A percentile compares a stretch with the other conserved stretches of the same genome.
Evolutionary conservation across 2,329 filamentous ascomycete genomes (phyloP).

Genomic region (Aspergillus hortae): DNA sequence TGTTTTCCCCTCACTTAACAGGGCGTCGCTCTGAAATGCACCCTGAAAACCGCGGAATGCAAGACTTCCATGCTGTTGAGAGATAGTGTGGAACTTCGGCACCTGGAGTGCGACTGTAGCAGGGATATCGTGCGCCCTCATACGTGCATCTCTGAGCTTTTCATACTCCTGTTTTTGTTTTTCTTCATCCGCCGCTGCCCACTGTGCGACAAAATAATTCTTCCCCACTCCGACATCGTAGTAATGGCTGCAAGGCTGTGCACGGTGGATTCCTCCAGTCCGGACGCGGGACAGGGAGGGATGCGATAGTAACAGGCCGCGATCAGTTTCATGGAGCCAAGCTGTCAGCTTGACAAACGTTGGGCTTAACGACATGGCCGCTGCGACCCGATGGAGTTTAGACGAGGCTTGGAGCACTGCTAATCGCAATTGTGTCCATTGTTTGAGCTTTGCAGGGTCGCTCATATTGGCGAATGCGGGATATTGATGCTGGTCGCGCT

Average conservation of each 20-base stretch:
- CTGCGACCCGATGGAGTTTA: constrained; percentile 29
- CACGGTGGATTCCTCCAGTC: constrained; percentile 43
- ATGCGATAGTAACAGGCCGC: neutral
- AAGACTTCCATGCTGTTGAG: too few relatives aligned
- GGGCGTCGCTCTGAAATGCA: neutral
- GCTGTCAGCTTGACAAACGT: constrained; percentile 27
- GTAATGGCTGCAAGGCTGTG: constrained; percentile 39
- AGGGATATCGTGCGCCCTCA: neutral
- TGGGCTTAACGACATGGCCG: constrained; percentile 33
- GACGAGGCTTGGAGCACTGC: constrained; percentile 31
- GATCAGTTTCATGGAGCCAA: constrained; percentile 29
- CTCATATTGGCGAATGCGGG: constrained; percentile 8
- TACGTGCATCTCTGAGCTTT: neutral
- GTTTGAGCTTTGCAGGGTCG: neutral
- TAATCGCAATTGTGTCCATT: constrained; percentile 27
- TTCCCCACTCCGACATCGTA: constrained; percentile 18
- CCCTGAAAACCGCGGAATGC: neutral
- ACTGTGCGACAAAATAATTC: neutral
- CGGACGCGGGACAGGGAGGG: constrained; percentile 25
- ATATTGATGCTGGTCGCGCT: constrained; percentile 30
- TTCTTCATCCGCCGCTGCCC: neutral
- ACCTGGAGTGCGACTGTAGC: neutral
- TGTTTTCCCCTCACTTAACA: neutral
- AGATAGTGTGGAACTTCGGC: neutral
- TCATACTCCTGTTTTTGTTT: neutral